phyloP scores from a whole-genome alignment of 768 basidiomycete species.

The Melanogaster broomeanus region DNA sequence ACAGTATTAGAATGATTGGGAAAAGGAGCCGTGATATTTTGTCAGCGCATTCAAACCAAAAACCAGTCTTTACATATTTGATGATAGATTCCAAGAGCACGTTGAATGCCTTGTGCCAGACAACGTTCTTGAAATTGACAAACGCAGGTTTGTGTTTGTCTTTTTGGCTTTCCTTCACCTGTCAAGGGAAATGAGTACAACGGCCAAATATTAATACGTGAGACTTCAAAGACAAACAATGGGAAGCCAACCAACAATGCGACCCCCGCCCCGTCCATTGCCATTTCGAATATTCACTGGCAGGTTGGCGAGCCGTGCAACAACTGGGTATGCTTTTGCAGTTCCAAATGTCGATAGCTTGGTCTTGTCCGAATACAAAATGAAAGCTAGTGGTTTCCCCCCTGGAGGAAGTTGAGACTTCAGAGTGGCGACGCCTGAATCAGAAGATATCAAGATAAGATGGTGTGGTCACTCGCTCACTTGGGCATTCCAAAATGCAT shows the following conservation, averaged over 20 bases:
- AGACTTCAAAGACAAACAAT: constrained; percentile 27
- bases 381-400: constrained; percentile 32
- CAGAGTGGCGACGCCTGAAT: background rate
- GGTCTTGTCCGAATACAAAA: constrained; percentile 45
- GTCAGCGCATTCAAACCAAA: constrained; percentile 1
- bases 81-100: constrained; percentile 2
- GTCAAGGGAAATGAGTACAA: no score
- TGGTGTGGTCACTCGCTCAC: constrained; percentile 17
- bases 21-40: background rate
- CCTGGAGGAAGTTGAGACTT: constrained; percentile 10
- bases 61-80: background rate
- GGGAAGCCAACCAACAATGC: constrained; percentile 41
- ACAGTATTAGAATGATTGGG: constrained; percentile 7
- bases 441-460: background rate
- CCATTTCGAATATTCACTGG: constrained; percentile 35
- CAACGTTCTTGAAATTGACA: constrained; percentile 10
- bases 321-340: constrained; percentile 39
- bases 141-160: background rate
- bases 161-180: constrained; percentile 3
- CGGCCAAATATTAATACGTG: background rate
- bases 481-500: constrained; percentile 39
- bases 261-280: constrained; percentile 33
- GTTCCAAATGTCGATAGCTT: constrained; percentile 40
- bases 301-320: constrained; percentile 36
- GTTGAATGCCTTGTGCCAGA: constrained; percentile 10